A percentile compares a stretch with the other conserved stretches of the same genome.
Evolutionary conservation across 495 filamentous ascomycete genomes (phyloP).

Genomic region (Penicillium simplicissimum): DNA sequence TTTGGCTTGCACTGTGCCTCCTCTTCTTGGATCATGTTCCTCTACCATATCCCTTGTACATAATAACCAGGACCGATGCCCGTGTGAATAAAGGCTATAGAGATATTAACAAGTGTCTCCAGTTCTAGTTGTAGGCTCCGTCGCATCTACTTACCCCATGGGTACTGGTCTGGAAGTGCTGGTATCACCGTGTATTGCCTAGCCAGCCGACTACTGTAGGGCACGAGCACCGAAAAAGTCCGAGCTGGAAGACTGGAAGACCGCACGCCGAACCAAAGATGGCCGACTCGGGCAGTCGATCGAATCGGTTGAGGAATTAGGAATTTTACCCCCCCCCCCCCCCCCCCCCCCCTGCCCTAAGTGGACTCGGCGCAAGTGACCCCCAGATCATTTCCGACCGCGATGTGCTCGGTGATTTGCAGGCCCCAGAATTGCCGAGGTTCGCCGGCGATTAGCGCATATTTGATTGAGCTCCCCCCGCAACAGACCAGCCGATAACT

Average conservation of each 20-base stretch:
- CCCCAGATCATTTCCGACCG: not conserved
- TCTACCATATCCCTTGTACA: constrained; percentile 9
- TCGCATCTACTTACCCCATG: constrained; percentile 7
- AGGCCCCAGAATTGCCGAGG: constrained; percentile 30
- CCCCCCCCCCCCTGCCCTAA: constrained; percentile 1
- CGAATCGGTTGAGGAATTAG: constrained; percentile 14
- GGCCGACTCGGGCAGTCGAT: constrained; percentile 15
- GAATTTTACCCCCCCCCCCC: too few relatives aligned
- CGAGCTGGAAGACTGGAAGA: constrained; percentile 21
- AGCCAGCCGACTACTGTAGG: constrained; percentile 1
- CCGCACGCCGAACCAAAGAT: not conserved
- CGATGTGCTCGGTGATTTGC: constrained; percentile 15
- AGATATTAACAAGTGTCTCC: not conserved
- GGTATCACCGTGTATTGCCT: not conserved
- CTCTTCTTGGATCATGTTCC: constrained; percentile 2
- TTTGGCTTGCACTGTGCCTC: not conserved
- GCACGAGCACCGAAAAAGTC: constrained; percentile 23
- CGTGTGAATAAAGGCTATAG: not conserved
- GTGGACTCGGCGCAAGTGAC: not conserved
- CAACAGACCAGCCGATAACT: constrained; percentile 16
- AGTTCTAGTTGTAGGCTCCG: not conserved
- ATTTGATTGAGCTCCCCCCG: constrained; percentile 35
- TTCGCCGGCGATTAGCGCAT: constrained; percentile 27
- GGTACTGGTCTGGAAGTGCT: not conserved
- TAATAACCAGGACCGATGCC: constrained; percentile 9